A percentile compares a stretch with the other conserved stretches of the same genome.
Evolutionary conservation across 2,329 filamentous ascomycete genomes (phyloP).

Genomic region (Alternaria sp.): DNA sequence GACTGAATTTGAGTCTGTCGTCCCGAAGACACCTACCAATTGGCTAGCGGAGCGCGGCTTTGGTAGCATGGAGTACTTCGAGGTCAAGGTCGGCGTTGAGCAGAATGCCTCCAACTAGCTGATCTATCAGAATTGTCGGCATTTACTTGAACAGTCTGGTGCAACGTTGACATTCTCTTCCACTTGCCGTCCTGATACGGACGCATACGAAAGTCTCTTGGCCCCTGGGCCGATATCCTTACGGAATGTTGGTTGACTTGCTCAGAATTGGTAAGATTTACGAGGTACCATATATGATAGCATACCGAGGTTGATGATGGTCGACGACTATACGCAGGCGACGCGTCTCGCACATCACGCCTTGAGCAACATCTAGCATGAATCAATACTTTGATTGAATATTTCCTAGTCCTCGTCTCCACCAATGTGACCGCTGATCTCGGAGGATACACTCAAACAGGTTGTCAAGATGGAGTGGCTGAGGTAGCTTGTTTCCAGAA

Average conservation of each 20-base stretch:
- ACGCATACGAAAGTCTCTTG: not conserved
- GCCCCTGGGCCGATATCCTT: not conserved
- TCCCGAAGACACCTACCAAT: slow-evolving; percentile 12
- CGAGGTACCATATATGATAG: slow-evolving; percentile 5
- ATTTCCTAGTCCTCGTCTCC: not conserved
- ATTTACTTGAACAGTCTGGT: not conserved
- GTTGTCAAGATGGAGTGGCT: not conserved
- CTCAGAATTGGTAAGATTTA: not conserved
- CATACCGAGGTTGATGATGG: not conserved
- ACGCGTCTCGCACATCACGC: not conserved
- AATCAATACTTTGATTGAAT: not conserved
- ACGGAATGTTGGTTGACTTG: not conserved
- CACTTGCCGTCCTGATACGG: not conserved
- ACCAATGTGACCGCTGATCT: not conserved
- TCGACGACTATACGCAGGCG: not conserved
- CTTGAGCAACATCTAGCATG: not conserved
- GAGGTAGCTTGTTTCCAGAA: slow-evolving; percentile 1
- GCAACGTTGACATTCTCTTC: not conserved
- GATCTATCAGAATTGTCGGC: not conserved
- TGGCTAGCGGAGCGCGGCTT: slow-evolving; percentile 38
- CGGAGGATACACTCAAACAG: not conserved
- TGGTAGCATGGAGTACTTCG: slow-evolving; percentile 36
- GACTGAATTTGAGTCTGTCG: slow-evolving; percentile 14
- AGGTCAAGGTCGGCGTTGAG: slow-evolving; percentile 37
- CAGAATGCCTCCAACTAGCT: not conserved